phyloP scores from a whole-genome alignment of 1,284 basidiomycete genomes.

The Schizopora paradoxa region DNA sequence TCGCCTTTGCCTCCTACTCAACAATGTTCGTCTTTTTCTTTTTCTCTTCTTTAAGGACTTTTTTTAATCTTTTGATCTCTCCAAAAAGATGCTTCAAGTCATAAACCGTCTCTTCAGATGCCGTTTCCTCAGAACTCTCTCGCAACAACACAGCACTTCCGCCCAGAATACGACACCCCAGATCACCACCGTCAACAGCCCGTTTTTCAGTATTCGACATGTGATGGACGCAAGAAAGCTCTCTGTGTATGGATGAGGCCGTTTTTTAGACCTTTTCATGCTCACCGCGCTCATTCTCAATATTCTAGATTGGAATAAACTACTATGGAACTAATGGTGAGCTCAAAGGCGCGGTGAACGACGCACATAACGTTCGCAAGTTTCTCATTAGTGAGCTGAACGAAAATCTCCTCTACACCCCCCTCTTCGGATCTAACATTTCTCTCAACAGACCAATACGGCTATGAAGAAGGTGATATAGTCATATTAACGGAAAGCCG shows the following conservation, averaged over 20 bases:
- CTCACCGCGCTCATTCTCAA: background rate
- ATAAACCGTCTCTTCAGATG: slow-evolving; percentile 13
- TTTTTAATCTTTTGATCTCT: background rate
- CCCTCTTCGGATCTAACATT: background rate
- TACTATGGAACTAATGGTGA: slow-evolving; percentile 60
- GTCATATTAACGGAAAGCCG: slow-evolving; percentile 75
- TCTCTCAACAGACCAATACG: slow-evolving; percentile 50
- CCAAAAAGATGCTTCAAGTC: background rate
- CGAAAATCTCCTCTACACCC: background rate
- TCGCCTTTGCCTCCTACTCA: background rate
- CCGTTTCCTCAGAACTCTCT: slow-evolving; percentile 9
- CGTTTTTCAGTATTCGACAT: slow-evolving; percentile 16
- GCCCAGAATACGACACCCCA: slow-evolving; percentile 2
- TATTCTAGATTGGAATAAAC: slow-evolving; percentile 68
- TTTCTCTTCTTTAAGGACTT: background rate
- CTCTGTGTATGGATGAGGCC: slow-evolving; percentile 10
- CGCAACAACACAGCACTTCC: slow-evolving; percentile 7
- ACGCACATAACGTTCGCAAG: slow-evolving; percentile 63
- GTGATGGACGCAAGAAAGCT: slow-evolving; percentile 17
- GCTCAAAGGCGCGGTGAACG: slow-evolving; percentile 79
- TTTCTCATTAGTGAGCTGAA: slow-evolving; percentile 71
- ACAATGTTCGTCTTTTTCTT: background rate
- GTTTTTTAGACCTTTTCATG: background rate
- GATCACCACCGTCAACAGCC: slow-evolving; percentile 1
- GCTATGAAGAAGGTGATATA: slow-evolving; percentile 69